Percentiles rank a stretch among this genome's conserved stretches.
These are phyloP conservation scores for Abrus pulchellus DNA, from an alignment of 306 rosid species.

Conservation along the genomic window DNA sequence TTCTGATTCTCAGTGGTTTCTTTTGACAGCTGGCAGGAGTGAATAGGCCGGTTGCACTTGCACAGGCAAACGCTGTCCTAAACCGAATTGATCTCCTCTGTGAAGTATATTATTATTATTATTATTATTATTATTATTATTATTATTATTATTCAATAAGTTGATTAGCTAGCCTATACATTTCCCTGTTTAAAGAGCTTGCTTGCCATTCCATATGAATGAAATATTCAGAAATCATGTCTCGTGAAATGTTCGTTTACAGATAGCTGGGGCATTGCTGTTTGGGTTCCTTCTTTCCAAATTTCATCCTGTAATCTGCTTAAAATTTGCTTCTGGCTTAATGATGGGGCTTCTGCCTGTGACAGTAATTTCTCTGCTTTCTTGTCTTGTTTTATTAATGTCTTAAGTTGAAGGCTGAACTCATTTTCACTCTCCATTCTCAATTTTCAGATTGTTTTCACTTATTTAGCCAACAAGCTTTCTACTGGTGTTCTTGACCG, in stretches of 20 bases:
- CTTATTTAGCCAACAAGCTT: slow-evolving; percentile 86
- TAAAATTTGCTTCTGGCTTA: slow-evolving; percentile 79
- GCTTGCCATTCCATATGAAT: slow-evolving; percentile 30
- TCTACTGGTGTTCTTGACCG: slow-evolving; percentile 97
- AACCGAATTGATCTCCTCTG: slow-evolving; percentile 93
- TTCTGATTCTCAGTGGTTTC: slow-evolving; percentile 36
- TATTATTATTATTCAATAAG: background rate
- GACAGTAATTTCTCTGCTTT: slow-evolving; percentile 62
- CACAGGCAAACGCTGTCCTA: slow-evolving; percentile 90
- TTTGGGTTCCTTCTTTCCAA: slow-evolving; percentile 88
- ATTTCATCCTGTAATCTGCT: slow-evolving; percentile 86
- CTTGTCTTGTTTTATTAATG: slow-evolving; percentile 46
- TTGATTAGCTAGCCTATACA: slow-evolving; percentile 18
- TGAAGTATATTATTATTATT: slow-evolving; percentile 63
- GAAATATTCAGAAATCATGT: slow-evolving; percentile 21
- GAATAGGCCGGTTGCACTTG: slow-evolving; percentile 93
- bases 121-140: too few relatives aligned
- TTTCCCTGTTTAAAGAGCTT: slow-evolving; percentile 22
- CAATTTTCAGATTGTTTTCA: slow-evolving; percentile 68
- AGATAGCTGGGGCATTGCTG: slow-evolving; percentile 90
- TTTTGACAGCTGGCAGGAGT: slow-evolving; percentile 87
- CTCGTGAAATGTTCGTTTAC: slow-evolving; percentile 42
- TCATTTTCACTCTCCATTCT: slow-evolving; percentile 37
- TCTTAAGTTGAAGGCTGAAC: slow-evolving; percentile 39
- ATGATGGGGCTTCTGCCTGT: slow-evolving; percentile 84